phyloP scores from a whole-genome alignment of 2,329 filamentous ascomycete species.

The Niveomyces coronatus region DNA sequence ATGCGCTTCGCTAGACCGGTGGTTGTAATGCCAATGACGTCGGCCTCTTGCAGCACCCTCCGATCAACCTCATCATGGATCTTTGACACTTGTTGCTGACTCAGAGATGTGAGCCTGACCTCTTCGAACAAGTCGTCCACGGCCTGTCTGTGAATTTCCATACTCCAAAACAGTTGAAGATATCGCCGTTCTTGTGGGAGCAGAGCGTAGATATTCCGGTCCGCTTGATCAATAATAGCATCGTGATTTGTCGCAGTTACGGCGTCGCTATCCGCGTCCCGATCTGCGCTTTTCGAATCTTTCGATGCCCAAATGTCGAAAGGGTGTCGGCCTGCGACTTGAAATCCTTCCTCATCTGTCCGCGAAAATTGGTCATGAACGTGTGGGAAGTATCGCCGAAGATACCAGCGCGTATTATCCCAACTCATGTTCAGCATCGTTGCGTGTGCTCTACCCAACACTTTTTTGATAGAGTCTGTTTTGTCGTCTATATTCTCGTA shows the following conservation, averaged over 20 bases:
- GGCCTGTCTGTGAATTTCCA: slow-evolving; percentile 1
- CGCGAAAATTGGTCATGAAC: background rate
- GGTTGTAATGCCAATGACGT: slow-evolving; percentile 48
- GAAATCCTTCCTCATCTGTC: slow-evolving; percentile 1
- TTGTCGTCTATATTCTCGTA: background rate
- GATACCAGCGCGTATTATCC: background rate
- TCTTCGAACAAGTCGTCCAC: slow-evolving; percentile 1
- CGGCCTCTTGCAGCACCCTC: slow-evolving; percentile 23
- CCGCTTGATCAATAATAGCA: background rate
- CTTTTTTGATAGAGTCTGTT: background rate
- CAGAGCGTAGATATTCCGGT: background rate
- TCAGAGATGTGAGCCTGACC: background rate
- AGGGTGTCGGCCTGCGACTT: slow-evolving; percentile 4
- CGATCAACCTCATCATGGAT: slow-evolving; percentile 22
- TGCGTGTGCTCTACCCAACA: background rate
- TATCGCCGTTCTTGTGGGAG: background rate
- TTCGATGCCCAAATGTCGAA: slow-evolving; percentile 6
- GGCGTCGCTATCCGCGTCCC: background rate
- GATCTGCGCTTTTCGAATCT: background rate
- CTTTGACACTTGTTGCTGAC: background rate
- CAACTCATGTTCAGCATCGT: background rate
- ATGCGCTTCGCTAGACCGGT: slow-evolving; percentile 41
- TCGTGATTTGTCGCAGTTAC: background rate
- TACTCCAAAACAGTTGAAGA: slow-evolving; percentile 1
- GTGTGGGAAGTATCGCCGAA: background rate